phyloP scores from a whole-genome alignment of 805 yeast genomes.

The Scheffersomyces lignosus region DNA sequence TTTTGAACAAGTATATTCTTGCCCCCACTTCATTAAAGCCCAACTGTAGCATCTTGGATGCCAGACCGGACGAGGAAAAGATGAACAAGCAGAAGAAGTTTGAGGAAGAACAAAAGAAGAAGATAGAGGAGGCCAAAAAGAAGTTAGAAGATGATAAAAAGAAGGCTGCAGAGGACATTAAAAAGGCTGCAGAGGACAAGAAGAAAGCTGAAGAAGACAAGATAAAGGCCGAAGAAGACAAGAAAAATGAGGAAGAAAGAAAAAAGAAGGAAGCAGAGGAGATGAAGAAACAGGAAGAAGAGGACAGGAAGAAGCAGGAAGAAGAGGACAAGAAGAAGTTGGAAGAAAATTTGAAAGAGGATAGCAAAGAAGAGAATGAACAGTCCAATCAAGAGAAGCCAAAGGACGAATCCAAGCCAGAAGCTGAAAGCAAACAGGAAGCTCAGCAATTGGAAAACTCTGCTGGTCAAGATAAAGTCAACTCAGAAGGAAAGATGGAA shows the following conservation, averaged over 20 bases:
- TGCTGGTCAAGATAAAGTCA: too few species aligned
- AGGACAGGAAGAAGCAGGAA: slow-evolving; percentile 8
- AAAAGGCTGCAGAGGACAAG: slow-evolving; percentile 7
- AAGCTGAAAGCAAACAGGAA: too few species aligned
- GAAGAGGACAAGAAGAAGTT: slow-evolving; percentile 9
- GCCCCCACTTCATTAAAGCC: slow-evolving; percentile 3
- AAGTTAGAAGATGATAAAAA: slow-evolving; percentile 5
- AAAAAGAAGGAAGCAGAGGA: slow-evolving; percentile 7
- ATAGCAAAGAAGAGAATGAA: slow-evolving; percentile 3
- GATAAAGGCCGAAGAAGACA: slow-evolving; percentile 7
- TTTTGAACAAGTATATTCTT: slow-evolving; percentile 24
- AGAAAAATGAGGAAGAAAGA: slow-evolving; percentile 5
- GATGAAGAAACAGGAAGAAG: slow-evolving; percentile 6
- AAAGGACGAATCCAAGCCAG: not conserved
- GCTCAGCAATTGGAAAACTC: too few species aligned
- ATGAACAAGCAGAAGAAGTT: slow-evolving; percentile 1
- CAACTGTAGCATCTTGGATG: slow-evolving; percentile 4
- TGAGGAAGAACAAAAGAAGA: slow-evolving; percentile 7
- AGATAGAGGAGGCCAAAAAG: slow-evolving; percentile 15
- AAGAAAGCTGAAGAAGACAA: slow-evolving; percentile 7
- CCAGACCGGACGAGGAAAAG: slow-evolving; percentile 4
- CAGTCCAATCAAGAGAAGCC: slow-evolving; percentile 1
- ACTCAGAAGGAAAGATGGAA: too few species aligned
- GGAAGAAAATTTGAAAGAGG: slow-evolving; percentile 7
- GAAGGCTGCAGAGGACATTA: slow-evolving; percentile 8